These are phyloP conservation scores for Heliamphora ciliata DNA, from an alignment of 179 eudicot species.

Conservation along the genomic window DNA sequence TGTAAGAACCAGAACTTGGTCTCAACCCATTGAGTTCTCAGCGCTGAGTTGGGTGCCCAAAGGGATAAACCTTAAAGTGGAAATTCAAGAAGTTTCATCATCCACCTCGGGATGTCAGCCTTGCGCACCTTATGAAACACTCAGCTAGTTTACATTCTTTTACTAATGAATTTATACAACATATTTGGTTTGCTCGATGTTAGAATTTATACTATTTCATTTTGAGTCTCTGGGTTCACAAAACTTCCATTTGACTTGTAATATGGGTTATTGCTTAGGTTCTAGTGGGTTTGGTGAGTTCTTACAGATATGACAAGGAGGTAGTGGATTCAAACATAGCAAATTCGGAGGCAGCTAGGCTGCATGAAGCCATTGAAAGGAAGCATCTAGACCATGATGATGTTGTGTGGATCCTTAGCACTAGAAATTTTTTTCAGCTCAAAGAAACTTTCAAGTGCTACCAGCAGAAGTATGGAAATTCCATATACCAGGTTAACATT, in stretches of 20 bases:
- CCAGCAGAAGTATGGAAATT: constrained; percentile 37
- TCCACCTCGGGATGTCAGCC: not conserved
- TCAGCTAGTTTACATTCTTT: not conserved
- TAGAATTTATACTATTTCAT: not conserved
- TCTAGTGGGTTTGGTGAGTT: constrained; percentile 61
- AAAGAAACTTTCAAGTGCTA: constrained; percentile 57
- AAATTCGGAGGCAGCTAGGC: constrained; percentile 46
- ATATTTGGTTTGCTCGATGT: not conserved
- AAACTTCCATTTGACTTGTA: not conserved
- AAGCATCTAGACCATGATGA: constrained; percentile 55
- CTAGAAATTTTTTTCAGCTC: constrained; percentile 67
- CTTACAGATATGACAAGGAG: constrained; percentile 63
- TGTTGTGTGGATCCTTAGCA: constrained; percentile 50
- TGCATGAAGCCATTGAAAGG: constrained; percentile 38
- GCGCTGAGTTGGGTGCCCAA: not conserved
- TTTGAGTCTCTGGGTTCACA: not conserved
- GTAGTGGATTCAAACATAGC: constrained; percentile 51
- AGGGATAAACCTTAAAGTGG: not conserved
- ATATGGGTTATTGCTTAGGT: constrained; percentile 33
- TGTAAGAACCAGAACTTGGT: not conserved
- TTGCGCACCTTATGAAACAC: not conserved
- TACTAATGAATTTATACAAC: not conserved
- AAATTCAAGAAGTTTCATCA: not conserved
- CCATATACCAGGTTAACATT: constrained; percentile 45
- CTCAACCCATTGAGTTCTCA: constrained; percentile 2